These are phyloP conservation scores for Collybiopsis confluens DNA, from an alignment of 768 basidiomycete species.

Conservation along the genomic window DNA sequence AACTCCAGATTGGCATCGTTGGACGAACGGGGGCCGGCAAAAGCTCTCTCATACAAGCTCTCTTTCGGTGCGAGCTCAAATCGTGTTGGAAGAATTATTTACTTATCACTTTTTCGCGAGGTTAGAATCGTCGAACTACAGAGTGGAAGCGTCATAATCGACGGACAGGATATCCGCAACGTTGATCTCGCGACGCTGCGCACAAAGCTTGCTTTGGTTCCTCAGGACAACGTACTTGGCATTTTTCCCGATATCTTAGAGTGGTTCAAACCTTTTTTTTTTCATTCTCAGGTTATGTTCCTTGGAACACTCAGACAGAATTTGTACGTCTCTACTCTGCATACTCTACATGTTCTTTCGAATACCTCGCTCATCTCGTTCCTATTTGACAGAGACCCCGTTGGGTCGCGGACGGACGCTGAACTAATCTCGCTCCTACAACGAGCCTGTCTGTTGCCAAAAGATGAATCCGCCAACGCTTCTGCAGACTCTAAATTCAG, in stretches of 20 bases:
- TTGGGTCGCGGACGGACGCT: slow-evolving; percentile 48
- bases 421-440: slow-evolving; percentile 60
- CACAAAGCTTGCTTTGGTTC: slow-evolving; percentile 57
- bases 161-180: slow-evolving; percentile 46
- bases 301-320: slow-evolving; percentile 45
- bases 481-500: slow-evolving; percentile 60
- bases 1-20: slow-evolving; percentile 13
- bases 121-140: slow-evolving; percentile 56
- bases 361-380: not conserved
- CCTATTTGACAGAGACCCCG: slow-evolving; percentile 42
- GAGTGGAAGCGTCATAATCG: slow-evolving; percentile 54
- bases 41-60: slow-evolving; percentile 53
- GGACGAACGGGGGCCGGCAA: slow-evolving; percentile 43
- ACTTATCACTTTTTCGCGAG: not conserved
- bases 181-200: slow-evolving; percentile 56
- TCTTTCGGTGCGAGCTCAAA: slow-evolving; percentile 38
- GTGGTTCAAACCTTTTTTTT: no score
- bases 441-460: slow-evolving; percentile 55
- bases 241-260: no score
- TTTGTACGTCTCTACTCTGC: slow-evolving; percentile 27
- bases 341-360: slow-evolving; percentile 8
- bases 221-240: slow-evolving; percentile 52
- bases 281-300: slow-evolving; percentile 29
- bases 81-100: not conserved
- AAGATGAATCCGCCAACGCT: slow-evolving; percentile 40